Conservation (phyloP, 1,139 yeast genomes). For the Suhomyces taliae region DNA sequence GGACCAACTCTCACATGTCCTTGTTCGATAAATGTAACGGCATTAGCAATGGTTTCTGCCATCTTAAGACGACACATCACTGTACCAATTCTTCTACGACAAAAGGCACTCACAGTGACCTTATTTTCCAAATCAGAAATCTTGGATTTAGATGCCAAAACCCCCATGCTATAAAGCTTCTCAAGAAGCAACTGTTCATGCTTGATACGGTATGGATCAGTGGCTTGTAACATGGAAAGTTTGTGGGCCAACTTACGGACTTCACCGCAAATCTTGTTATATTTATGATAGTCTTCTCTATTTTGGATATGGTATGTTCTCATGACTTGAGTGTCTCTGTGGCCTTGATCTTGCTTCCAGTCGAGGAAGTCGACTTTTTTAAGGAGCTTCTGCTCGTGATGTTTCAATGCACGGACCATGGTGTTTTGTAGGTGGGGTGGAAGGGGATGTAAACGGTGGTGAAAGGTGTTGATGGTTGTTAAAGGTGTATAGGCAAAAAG, state of each 20-base stretch:
- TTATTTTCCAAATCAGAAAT: slow-evolving; percentile 92
- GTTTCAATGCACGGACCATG: slow-evolving; percentile 91
- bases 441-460: not conserved
- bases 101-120: slow-evolving; percentile 86
- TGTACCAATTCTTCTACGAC: slow-evolving; percentile 90
- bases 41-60: slow-evolving; percentile 89
- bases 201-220: slow-evolving; percentile 80
- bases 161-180: slow-evolving; percentile 85
- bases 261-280: slow-evolving; percentile 89
- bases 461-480: not conserved
- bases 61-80: slow-evolving; percentile 93
- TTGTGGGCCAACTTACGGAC: slow-evolving; percentile 84
- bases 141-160: slow-evolving; percentile 79
- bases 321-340: slow-evolving; percentile 94
- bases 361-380: slow-evolving; percentile 96
- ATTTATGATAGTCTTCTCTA: slow-evolving; percentile 93
- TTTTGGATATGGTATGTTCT: slow-evolving; percentile 89
- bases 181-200: slow-evolving; percentile 87
- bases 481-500: not conserved
- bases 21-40: slow-evolving; percentile 89
- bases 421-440: not conserved
- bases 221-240: slow-evolving; percentile 77
- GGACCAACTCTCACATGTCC: slow-evolving; percentile 99
- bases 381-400: slow-evolving; percentile 91
- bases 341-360: slow-evolving; percentile 96